These are phyloP conservation scores for Eruca vesicaria DNA, from an alignment of 441 rosid genomes.

Conservation along the genomic window DNA sequence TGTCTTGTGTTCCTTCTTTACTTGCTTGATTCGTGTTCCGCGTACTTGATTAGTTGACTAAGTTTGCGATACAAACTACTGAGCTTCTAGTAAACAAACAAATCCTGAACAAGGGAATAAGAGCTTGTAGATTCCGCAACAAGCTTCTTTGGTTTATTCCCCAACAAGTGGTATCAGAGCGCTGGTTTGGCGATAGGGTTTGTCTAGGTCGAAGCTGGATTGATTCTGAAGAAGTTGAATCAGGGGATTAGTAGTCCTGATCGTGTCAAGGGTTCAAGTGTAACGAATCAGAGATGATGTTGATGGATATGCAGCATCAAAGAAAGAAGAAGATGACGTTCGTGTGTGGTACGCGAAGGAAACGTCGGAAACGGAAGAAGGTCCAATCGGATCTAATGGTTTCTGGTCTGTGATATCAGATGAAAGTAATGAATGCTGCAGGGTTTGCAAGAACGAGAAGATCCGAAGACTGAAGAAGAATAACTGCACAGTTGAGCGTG, in stretches of 20 bases:
- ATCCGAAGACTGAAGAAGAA: background rate
- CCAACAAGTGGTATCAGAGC: no score
- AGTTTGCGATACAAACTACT: no score
- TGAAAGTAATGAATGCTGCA: background rate
- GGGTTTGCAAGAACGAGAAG: background rate
- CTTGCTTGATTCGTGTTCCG: no score
- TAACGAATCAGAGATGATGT: background rate
- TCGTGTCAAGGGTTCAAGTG: background rate
- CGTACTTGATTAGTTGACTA: no score
- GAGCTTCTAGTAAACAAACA: no score
- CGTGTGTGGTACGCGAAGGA: background rate
- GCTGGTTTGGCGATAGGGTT: no score
- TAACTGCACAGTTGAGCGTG: background rate
- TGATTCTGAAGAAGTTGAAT: background rate
- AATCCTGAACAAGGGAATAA: no score
- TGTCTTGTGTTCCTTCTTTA: no score
- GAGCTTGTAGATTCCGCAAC: no score
- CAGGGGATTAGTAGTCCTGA: background rate
- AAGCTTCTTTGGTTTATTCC: no score
- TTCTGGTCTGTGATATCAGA: background rate
- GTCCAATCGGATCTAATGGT: background rate
- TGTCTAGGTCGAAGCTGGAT: background rate
- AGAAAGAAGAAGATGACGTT: background rate
- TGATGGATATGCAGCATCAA: background rate
- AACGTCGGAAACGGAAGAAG: background rate